These are phyloP conservation scores for Suillus sp. DNA, from an alignment of 768 basidiomycete species.

Conservation along the genomic window DNA sequence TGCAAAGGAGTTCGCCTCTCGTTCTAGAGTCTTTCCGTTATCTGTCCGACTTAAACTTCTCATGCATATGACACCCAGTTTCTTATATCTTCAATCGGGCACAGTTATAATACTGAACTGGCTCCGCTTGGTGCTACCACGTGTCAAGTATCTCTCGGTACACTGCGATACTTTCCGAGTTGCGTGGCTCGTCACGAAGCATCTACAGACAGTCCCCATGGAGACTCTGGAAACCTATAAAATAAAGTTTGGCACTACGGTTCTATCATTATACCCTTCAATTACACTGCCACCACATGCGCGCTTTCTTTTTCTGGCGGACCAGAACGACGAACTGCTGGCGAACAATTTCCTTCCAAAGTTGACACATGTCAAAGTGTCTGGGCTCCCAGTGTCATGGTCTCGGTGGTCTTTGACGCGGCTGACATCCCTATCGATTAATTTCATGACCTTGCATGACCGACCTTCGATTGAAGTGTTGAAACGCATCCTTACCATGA, in stretches of 20 bases:
- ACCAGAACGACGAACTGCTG: too few relatives aligned
- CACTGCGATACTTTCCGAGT: slow-evolving; percentile 1
- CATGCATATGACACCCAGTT: background rate
- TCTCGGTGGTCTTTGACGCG: slow-evolving; percentile 10
- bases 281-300: background rate
- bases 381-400: slow-evolving; percentile 7
- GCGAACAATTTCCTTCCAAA: background rate
- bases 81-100: background rate
- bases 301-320: background rate
- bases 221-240: slow-evolving; percentile 13
- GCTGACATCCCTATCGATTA: slow-evolving; percentile 15
- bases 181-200: background rate
- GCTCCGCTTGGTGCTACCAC: slow-evolving; percentile 3
- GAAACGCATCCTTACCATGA: slow-evolving; percentile 1
- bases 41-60: slow-evolving; percentile 9
- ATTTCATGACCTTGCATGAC: slow-evolving; percentile 2
- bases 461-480: slow-evolving; percentile 8
- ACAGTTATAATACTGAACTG: background rate
- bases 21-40: slow-evolving; percentile 10
- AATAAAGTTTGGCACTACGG: background rate
- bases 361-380: slow-evolving; percentile 4
- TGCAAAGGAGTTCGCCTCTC: slow-evolving; percentile 3
- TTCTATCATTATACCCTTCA: background rate
- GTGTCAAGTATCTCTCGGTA: slow-evolving; percentile 13
- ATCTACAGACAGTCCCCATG: slow-evolving; percentile 7